Conservation (phyloP, 2,329 filamentous ascomycete genomes). For the Stachybotrys elegans region DNA sequence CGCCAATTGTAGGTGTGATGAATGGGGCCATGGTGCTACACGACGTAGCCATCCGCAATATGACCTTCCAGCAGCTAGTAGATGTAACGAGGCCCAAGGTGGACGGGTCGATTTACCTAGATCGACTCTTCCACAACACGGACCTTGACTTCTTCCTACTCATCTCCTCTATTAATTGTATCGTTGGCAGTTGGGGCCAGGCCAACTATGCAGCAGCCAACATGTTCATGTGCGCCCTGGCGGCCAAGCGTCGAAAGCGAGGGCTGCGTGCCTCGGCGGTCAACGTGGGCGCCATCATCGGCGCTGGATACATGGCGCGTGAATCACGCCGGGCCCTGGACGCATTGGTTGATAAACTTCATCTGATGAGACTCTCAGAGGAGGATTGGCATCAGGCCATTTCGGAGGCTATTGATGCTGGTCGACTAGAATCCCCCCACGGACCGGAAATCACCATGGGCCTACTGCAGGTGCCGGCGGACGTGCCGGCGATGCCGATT, state of each 20-base stretch:
- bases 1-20: conserved; percentile 27
- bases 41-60: conserved; percentile 16
- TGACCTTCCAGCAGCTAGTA: conserved; percentile 10
- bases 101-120: conserved; percentile 19
- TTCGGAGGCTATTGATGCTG: not conserved
- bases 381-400: not conserved
- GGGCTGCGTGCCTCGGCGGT: not conserved
- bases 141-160: conserved; percentile 28
- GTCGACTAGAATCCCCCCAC: not conserved
- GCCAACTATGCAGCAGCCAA: conserved; percentile 39
- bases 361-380: not conserved
- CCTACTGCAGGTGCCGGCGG: not conserved
- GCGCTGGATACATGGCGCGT: conserved; percentile 30
- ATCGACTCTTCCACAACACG: conserved; percentile 18
- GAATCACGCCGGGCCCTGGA: not conserved
- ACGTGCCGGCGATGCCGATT: not conserved
- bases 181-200: conserved; percentile 27
- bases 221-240: conserved; percentile 31
- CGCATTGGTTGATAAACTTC: not conserved
- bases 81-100: conserved; percentile 25
- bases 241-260: conserved; percentile 23
- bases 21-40: conserved; percentile 30
- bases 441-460: not conserved
- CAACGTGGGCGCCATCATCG: conserved; percentile 27
- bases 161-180: conserved; percentile 20